Conservation (phyloP, 352 stramenopile genomes). For the Globisporangium solare region DNA sequence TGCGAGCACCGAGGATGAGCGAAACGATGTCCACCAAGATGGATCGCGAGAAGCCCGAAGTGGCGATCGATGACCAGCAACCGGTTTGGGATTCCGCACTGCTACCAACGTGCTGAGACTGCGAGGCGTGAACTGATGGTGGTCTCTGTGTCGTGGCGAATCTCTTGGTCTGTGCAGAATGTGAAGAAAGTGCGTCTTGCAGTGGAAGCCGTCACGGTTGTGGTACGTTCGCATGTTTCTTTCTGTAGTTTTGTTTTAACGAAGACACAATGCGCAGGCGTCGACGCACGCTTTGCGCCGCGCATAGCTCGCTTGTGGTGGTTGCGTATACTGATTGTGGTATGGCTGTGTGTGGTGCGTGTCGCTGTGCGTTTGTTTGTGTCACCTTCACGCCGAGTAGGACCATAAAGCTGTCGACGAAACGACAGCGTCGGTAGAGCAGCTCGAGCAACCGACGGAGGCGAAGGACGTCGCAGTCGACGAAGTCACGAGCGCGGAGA, state of each 20-base stretch:
- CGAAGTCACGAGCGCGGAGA: constrained; percentile 17
- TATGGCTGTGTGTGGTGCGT: no score
- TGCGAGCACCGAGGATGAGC: no score
- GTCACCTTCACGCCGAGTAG: no score
- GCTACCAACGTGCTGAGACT: no score
- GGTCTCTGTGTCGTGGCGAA: not conserved
- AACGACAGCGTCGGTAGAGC: not conserved
- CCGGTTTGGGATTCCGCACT: constrained; percentile 26
- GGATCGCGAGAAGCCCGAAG: constrained; percentile 73
- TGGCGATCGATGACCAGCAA: constrained; percentile 46
- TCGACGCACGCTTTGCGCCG: no score
- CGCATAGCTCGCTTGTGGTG: no score
- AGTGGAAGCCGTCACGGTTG: constrained; percentile 38
- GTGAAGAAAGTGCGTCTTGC: constrained; percentile 58
- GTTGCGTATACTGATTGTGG: no score
- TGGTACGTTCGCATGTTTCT: constrained; percentile 18
- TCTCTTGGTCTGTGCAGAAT: constrained; percentile 23
- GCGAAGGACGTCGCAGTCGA: constrained; percentile 6
- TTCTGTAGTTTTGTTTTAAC: no score
- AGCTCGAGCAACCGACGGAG: not conserved
- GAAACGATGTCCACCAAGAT: constrained; percentile 61
- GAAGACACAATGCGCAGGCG: constrained; percentile 19
- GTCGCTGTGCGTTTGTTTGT: no score
- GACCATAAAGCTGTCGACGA: not conserved
- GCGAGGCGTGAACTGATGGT: no score